phyloP scores from a whole-genome alignment of 2,329 filamentous ascomycete species.

The Hawksworthiomyces lignivorus region DNA sequence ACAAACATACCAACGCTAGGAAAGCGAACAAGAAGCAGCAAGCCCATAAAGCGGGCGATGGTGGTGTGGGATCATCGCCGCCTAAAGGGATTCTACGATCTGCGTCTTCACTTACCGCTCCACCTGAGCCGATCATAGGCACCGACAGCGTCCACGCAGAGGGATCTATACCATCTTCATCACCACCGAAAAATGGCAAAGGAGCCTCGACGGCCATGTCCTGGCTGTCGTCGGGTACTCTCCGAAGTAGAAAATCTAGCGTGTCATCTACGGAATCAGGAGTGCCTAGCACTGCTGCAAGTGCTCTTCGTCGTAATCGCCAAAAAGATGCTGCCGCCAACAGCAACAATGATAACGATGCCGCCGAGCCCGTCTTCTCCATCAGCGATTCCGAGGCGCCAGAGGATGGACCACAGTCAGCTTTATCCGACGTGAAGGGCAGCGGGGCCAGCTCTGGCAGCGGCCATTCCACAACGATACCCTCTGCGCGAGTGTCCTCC shows the following conservation, averaged over 20 bases:
- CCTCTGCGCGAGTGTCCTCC: neutral
- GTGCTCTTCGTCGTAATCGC: too few species aligned
- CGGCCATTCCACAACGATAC: neutral
- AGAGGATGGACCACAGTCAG: neutral
- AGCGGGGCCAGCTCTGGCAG: neutral
- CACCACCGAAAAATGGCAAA: conserved; percentile 44
- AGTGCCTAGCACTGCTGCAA: neutral
- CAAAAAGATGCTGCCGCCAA: neutral
- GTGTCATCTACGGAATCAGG: conserved; percentile 17
- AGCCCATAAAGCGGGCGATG: conserved; percentile 16
- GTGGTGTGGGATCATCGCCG: conserved; percentile 15
- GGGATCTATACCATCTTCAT: conserved; percentile 48
- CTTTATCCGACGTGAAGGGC: neutral
- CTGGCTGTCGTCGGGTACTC: conserved; percentile 55
- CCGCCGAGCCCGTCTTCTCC: neutral
- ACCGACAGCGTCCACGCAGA: conserved; percentile 62
- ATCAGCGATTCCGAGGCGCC: conserved; percentile 1
- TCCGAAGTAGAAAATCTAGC: conserved; percentile 27
- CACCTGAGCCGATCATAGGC: conserved; percentile 57
- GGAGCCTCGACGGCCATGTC: conserved; percentile 60
- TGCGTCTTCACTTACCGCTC: conserved; percentile 50
- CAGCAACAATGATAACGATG: neutral
- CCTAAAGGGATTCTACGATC: conserved; percentile 50
- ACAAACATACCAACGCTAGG: neutral
- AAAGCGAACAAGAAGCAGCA: conserved; percentile 34